A percentile compares a stretch with the other conserved stretches of the same genome.
Evolutionary conservation across 345 rosid genomes (phyloP).

Genomic region (Pugionium dolabratum): DNA sequence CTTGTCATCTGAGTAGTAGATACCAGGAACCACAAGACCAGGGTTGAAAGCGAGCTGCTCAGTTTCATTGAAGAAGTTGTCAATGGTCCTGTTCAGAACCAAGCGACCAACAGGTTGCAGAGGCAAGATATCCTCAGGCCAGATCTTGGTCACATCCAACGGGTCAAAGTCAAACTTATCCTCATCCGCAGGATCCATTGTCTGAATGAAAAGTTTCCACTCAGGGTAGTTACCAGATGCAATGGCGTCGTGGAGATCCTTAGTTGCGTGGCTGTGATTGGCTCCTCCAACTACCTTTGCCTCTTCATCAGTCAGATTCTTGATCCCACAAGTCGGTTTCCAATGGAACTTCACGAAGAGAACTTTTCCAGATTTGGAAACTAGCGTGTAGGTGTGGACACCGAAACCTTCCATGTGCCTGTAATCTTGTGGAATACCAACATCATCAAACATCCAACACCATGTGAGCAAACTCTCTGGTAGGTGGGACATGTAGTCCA

Average conservation of each 20-base stretch:
- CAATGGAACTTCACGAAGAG: constrained; percentile 92
- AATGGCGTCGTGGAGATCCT: constrained; percentile 90
- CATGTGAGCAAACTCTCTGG: constrained; percentile 93
- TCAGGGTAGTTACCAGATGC: constrained; percentile 95
- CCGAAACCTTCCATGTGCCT: constrained; percentile 98
- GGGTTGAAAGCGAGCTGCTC: constrained; percentile 98
- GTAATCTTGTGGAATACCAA: constrained; percentile 94
- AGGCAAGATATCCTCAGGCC: constrained; percentile 99
- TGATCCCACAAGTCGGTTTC: constrained; percentile 97
- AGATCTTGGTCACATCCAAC: constrained; percentile 92
- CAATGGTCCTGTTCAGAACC: constrained; percentile 94
- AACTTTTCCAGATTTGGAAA: constrained; percentile 80
- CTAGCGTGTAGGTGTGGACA: constrained; percentile 84
- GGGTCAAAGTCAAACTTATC: constrained; percentile 92
- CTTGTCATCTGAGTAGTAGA: constrained; percentile 89
- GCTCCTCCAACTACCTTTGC: constrained; percentile 87
- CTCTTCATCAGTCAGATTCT: constrained; percentile 86
- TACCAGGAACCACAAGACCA: constrained; percentile 82
- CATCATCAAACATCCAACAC: constrained; percentile 83
- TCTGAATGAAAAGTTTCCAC: constrained; percentile 93
- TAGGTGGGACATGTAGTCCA: constrained; percentile 91
- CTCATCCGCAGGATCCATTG: constrained; percentile 84
- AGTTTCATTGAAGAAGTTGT: constrained; percentile 91
- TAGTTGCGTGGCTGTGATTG: constrained; percentile 97
- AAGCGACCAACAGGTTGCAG: constrained; percentile 94